phyloP scores from a whole-genome alignment of 2,329 filamentous ascomycete genomes.

The Botrytis squamosa region DNA sequence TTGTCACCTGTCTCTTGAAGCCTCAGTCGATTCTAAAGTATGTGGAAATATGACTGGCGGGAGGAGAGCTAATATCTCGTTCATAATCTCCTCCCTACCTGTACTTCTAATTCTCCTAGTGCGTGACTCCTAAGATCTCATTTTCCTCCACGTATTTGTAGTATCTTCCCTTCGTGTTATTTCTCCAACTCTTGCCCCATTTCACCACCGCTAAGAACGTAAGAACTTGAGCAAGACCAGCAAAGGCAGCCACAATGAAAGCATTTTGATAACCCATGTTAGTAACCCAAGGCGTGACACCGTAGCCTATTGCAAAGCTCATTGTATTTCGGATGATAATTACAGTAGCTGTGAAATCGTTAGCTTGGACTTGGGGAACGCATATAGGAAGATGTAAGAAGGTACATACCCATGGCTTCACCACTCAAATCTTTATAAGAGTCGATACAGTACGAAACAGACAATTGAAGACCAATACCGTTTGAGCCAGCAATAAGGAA shows the following conservation, averaged over 20 bases:
- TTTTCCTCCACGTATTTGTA: slow-evolving; percentile 41
- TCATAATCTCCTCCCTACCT: not conserved
- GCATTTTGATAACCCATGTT: slow-evolving; percentile 46
- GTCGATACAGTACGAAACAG: slow-evolving; percentile 48
- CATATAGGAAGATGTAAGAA: not conserved
- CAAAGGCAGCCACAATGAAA: slow-evolving; percentile 45
- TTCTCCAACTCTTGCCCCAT: slow-evolving; percentile 48
- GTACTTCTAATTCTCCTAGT: not conserved
- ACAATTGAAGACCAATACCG: slow-evolving; percentile 45
- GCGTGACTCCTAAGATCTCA: slow-evolving; percentile 24
- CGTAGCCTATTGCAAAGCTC: slow-evolving; percentile 51
- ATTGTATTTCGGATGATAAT: slow-evolving; percentile 51
- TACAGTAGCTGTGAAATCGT: slow-evolving; percentile 41
- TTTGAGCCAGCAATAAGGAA: slow-evolving; percentile 47
- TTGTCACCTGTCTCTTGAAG: not conserved
- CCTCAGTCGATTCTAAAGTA: not conserved
- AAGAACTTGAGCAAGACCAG: slow-evolving; percentile 42
- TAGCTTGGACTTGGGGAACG: not conserved
- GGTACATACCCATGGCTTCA: slow-evolving; percentile 44
- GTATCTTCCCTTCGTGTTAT: slow-evolving; percentile 42
- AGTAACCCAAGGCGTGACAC: slow-evolving; percentile 48
- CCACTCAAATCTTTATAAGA: slow-evolving; percentile 49
- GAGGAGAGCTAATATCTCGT: not conserved
- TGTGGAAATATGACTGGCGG: not conserved
- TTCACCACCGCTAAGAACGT: slow-evolving; percentile 48